These are phyloP conservation scores for Termitomyces sp. DNA, from an alignment of 768 basidiomycete genomes.

Conservation along the genomic window DNA sequence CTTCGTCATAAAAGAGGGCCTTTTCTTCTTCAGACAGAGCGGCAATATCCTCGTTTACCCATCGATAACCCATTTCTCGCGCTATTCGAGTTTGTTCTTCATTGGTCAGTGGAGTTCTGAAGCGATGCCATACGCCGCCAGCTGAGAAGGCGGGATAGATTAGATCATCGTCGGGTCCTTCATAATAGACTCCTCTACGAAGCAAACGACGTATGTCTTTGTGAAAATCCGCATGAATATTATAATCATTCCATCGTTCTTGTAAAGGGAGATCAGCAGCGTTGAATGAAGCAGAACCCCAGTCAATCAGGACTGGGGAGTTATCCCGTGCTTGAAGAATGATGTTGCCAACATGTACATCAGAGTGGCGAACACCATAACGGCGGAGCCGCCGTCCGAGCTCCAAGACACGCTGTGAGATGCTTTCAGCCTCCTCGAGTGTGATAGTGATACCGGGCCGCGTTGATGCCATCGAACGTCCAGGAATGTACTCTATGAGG, in stretches of 20 bases:
- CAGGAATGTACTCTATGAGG: constrained; percentile 1
- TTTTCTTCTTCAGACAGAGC: not conserved
- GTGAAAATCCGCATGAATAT: too few relatives aligned
- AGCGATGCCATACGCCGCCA: not conserved
- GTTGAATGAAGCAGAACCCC: too few relatives aligned
- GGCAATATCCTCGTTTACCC: not conserved
- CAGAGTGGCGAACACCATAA: not conserved
- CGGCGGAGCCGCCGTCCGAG: not conserved
- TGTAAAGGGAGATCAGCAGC: too few relatives aligned
- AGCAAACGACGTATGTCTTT: too few relatives aligned
- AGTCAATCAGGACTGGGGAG: not conserved
- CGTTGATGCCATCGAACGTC: not conserved
- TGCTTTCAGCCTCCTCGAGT: not conserved
- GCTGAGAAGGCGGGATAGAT: not conserved
- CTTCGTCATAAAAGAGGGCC: not conserved
- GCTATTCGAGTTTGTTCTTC: not conserved
- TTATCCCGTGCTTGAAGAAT: not conserved
- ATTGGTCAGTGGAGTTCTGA: not conserved
- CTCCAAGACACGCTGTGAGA: not conserved
- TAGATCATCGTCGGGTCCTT: not conserved
- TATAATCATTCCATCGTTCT: too few relatives aligned
- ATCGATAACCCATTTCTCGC: not conserved
- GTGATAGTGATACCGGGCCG: not conserved
- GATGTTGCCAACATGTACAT: not conserved
- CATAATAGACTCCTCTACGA: too few relatives aligned